These are phyloP conservation scores for Aureobasidium leucospermi DNA, from an alignment of 2,329 filamentous ascomycete species.

Conservation along the genomic window DNA sequence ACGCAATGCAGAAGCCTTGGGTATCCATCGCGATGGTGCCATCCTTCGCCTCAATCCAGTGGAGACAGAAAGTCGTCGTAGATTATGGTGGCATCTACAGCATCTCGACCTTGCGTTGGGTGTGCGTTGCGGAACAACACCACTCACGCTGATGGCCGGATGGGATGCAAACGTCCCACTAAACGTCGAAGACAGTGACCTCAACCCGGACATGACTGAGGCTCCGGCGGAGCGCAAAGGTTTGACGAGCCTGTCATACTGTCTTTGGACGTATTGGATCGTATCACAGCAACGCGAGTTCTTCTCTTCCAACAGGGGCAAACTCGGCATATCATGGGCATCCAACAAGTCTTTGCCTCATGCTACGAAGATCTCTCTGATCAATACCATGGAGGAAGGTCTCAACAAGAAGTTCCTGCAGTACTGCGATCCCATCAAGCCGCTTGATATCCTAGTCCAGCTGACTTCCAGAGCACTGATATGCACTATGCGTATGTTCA, in stretches of 20 bases:
- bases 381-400: slow-evolving; percentile 4
- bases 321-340: slow-evolving; percentile 5
- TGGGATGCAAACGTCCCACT: slow-evolving; percentile 11
- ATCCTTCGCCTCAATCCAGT: slow-evolving; percentile 45
- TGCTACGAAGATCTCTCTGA: not conserved
- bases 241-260: slow-evolving; percentile 14
- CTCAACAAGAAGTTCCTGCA: slow-evolving; percentile 14
- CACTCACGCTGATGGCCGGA: slow-evolving; percentile 10
- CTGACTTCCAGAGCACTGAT: slow-evolving; percentile 2
- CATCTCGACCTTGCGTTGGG: slow-evolving; percentile 13
- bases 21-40: slow-evolving; percentile 53
- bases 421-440: slow-evolving; percentile 15
- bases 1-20: slow-evolving; percentile 54
- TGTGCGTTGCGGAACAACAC: slow-evolving; percentile 8
- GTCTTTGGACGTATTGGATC: slow-evolving; percentile 11
- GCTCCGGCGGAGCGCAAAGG: slow-evolving; percentile 3
- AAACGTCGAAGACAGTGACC: slow-evolving; percentile 13
- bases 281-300: slow-evolving; percentile 5
- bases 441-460: slow-evolving; percentile 11
- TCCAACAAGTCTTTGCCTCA: not conserved
- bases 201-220: not conserved
- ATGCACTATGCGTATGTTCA: slow-evolving; percentile 9
- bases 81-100: slow-evolving; percentile 46
- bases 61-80: slow-evolving; percentile 52
- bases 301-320: not conserved